Percentiles rank a stretch among this genome's conserved stretches.
These are phyloP conservation scores for Amanita pseudoporphyria DNA, from an alignment of 768 basidiomycete genomes.

Conservation along the genomic window DNA sequence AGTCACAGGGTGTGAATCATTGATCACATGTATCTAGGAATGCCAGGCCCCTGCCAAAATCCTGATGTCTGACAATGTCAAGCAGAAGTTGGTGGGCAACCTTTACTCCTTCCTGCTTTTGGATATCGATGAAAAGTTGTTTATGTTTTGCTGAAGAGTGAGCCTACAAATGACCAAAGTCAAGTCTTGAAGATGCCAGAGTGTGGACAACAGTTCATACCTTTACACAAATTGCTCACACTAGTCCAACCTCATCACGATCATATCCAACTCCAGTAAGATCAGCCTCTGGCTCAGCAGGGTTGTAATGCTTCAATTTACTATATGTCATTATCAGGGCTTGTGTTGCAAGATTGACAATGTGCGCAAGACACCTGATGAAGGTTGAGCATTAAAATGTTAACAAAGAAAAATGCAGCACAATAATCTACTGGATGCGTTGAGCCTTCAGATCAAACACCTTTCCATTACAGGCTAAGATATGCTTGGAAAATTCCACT, in stretches of 20 bases:
- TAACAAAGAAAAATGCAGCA: too few relatives aligned
- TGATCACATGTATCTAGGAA: too few relatives aligned
- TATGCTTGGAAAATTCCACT: background rate
- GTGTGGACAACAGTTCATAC: constrained; percentile 10
- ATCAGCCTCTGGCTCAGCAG: constrained; percentile 14
- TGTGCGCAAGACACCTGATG: constrained; percentile 24
- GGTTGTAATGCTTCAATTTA: constrained; percentile 17
- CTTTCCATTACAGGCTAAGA: background rate
- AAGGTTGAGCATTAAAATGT: too few relatives aligned
- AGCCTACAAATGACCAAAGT: constrained; percentile 14
- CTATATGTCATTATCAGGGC: constrained; percentile 19
- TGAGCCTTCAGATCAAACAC: background rate
- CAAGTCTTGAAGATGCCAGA: background rate
- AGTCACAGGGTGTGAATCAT: too few relatives aligned
- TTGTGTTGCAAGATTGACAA: constrained; percentile 26
- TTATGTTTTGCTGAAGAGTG: constrained; percentile 15
- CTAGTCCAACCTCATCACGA: constrained; percentile 22
- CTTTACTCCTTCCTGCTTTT: too few relatives aligned
- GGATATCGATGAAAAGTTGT: constrained; percentile 17
- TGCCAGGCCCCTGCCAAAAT: too few relatives aligned
- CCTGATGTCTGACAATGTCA: too few relatives aligned
- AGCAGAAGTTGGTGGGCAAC: too few relatives aligned
- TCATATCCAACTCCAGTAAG: constrained; percentile 7
- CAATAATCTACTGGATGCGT: background rate
- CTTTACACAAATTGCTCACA: constrained; percentile 18